These are phyloP conservation scores for Tolypocladium guangdongense DNA, from an alignment of 2,329 filamentous ascomycete genomes.

Conservation along the genomic window DNA sequence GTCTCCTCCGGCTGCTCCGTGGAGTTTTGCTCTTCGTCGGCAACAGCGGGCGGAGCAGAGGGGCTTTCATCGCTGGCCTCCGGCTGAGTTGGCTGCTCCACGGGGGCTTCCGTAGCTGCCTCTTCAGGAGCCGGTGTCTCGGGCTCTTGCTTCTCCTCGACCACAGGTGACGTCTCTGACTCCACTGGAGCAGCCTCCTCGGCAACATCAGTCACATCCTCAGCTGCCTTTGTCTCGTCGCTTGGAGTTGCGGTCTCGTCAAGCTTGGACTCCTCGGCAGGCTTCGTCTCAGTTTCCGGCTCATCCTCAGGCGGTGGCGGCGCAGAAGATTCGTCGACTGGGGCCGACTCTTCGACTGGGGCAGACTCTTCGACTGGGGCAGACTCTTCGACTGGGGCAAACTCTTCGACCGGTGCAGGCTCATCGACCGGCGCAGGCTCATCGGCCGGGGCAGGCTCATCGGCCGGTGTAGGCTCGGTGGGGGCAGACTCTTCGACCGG, in stretches of 20 bases:
- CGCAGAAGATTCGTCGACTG: background rate
- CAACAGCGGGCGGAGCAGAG: background rate
- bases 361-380: too few relatives aligned
- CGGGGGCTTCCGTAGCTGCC: background rate
- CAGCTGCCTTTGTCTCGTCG: background rate
- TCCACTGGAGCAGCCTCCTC: background rate
- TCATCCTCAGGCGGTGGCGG: background rate
- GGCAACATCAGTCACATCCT: background rate
- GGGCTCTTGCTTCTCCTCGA: background rate
- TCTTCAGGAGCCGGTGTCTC: background rate
- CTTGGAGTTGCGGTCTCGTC: background rate
- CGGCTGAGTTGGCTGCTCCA: background rate
- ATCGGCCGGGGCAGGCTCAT: too few relatives aligned
- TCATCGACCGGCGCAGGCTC: too few relatives aligned
- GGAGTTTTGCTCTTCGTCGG: background rate
- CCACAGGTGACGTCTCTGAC: background rate
- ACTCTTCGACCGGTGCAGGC: too few relatives aligned
- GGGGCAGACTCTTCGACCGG: too few relatives aligned
- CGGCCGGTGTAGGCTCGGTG: too few relatives aligned
- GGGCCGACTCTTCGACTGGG: too few relatives aligned
- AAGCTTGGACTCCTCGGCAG: background rate
- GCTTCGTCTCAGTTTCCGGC: background rate
- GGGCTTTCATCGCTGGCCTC: background rate
- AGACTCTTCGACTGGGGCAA: too few relatives aligned
- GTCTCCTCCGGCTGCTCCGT: background rate